Evolutionary conservation across 805 yeast genomes (phyloP).

Genomic region (Wickerhamomyces kurtzmanii): DNA sequence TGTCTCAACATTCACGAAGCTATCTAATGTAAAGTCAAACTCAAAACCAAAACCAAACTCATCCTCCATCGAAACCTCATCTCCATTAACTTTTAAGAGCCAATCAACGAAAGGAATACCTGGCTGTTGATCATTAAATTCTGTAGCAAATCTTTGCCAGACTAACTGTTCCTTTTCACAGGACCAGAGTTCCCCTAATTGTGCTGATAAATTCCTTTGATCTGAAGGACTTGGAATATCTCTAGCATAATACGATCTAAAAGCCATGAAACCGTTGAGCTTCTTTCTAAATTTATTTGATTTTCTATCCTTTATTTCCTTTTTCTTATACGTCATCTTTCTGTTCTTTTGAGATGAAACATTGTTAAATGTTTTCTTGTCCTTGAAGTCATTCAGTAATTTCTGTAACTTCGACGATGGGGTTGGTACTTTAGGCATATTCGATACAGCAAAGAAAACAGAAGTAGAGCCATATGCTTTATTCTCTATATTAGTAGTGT

Average conservation of each 20-base stretch:
- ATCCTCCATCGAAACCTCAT: neutral
- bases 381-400: too few relatives aligned
- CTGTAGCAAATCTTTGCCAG: slow-evolving; percentile 23
- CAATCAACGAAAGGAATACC: slow-evolving; percentile 7
- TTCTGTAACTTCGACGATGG: too few relatives aligned
- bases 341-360: too few relatives aligned
- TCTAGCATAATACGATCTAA: slow-evolving; percentile 18
- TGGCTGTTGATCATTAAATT: slow-evolving; percentile 14
- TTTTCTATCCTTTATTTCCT: too few relatives aligned
- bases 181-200: slow-evolving; percentile 19
- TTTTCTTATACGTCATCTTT: too few relatives aligned
- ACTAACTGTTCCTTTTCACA: slow-evolving; percentile 14
- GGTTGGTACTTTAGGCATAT: too few relatives aligned
- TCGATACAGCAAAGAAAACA: too few relatives aligned
- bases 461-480: too few relatives aligned
- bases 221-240: slow-evolving; percentile 9
- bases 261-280: slow-evolving; percentile 19
- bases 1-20: too few relatives aligned
- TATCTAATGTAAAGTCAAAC: too few relatives aligned
- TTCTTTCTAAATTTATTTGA: neutral
- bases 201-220: slow-evolving; percentile 17
- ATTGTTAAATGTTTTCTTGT: too few relatives aligned
- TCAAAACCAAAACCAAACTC: neutral
- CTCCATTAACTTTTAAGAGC: slow-evolving; percentile 6
- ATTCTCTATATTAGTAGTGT: too few relatives aligned